These are phyloP conservation scores for Viola pubescens DNA, from an alignment of 441 rosid species.

Conservation along the genomic window DNA sequence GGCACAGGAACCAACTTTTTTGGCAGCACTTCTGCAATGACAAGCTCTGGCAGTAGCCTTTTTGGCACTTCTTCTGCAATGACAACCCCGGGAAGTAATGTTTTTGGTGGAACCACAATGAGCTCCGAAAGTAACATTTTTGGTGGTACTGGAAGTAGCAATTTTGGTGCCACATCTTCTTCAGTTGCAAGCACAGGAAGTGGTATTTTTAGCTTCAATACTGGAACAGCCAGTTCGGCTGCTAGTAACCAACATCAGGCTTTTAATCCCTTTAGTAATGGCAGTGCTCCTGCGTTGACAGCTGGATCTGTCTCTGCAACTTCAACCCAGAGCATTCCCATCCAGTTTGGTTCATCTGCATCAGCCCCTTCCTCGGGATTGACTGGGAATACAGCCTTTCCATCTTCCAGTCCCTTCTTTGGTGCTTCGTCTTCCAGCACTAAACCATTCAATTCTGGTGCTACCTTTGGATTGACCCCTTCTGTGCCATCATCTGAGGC, in stretches of 20 bases:
- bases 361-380: conserved; percentile 40
- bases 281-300: conserved; percentile 32
- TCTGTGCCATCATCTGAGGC: conserved; percentile 28
- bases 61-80: conserved; percentile 39
- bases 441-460: conserved; percentile 34
- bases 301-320: conserved; percentile 35
- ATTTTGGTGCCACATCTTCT: conserved; percentile 26
- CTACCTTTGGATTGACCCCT: conserved; percentile 41
- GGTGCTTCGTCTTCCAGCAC: conserved; percentile 35
- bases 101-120: not conserved
- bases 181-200: conserved; percentile 24
- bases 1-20: conserved; percentile 22
- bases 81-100: conserved; percentile 13
- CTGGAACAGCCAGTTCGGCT: conserved; percentile 34
- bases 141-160: conserved; percentile 22
- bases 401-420: conserved; percentile 43
- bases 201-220: conserved; percentile 33
- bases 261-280: conserved; percentile 34
- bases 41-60: conserved; percentile 24
- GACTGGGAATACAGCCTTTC: conserved; percentile 32
- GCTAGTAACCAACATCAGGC: conserved; percentile 35
- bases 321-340: conserved; percentile 44
- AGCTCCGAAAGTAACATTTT: not conserved
- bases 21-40: conserved; percentile 28
- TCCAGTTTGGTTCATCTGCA: conserved; percentile 40